Conservation (phyloP, 495 filamentous ascomycete species). For the Neurospora tetrasperma region DNA sequence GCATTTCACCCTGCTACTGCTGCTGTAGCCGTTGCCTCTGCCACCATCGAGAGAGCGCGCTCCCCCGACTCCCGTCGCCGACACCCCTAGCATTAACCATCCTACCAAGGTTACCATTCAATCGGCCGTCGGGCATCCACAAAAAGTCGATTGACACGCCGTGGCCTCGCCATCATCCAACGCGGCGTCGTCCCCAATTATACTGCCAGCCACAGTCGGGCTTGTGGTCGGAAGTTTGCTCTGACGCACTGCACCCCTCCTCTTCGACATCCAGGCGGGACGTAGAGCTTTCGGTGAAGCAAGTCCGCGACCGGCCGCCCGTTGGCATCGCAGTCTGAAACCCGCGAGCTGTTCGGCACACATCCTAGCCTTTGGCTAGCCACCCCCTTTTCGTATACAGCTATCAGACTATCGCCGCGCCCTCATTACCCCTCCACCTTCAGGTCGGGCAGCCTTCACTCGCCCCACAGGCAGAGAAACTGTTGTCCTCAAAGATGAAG, state of each 20-base stretch:
- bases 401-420: background rate
- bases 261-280: background rate
- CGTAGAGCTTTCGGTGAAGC: background rate
- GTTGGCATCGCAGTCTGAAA: background rate
- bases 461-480: slow-evolving; percentile 27
- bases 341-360: background rate
- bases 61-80: background rate
- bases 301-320: background rate
- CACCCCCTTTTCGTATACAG: background rate
- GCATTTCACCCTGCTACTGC: background rate
- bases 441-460: slow-evolving; percentile 24
- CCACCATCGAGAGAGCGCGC: background rate
- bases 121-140: background rate
- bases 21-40: background rate
- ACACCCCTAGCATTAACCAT: background rate
- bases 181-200: background rate
- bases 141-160: background rate
- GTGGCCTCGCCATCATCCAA: background rate
- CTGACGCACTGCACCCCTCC: background rate
- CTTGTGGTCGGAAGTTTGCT: background rate
- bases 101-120: background rate
- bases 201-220: background rate
- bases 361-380: background rate
- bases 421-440: slow-evolving; percentile 13
- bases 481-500: slow-evolving; percentile 69